A percentile compares a stretch with the other conserved stretches of the same genome.
These are phyloP conservation scores for Cutaneotrichosporon sp. DNA, from an alignment of 1,284 basidiomycete genomes.

Conservation along the genomic window DNA sequence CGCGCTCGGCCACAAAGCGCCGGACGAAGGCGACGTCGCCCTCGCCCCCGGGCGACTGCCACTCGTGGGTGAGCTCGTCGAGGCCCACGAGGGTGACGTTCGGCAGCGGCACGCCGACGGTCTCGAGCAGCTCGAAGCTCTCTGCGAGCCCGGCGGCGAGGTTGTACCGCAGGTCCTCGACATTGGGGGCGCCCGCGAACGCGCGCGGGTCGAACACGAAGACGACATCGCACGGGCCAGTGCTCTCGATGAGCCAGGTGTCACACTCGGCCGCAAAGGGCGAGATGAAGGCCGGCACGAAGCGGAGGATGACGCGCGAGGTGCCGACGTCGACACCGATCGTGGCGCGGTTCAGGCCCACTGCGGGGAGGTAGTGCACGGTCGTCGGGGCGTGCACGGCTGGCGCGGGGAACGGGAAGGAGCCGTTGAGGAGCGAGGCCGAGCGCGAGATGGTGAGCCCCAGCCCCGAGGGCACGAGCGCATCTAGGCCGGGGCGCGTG, in stretches of 20 bases:
- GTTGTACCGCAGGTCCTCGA: slow-evolving; percentile 3
- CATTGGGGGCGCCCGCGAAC: not conserved
- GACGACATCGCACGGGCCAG: slow-evolving; percentile 1
- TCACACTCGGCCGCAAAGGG: not conserved
- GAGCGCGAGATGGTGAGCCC: not conserved
- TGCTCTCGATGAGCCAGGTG: slow-evolving; percentile 1
- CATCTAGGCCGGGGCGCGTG: not conserved
- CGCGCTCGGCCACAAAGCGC: not conserved
- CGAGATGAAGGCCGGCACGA: not conserved
- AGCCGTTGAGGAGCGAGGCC: not conserved
- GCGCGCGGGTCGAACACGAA: slow-evolving; percentile 1
- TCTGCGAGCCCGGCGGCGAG: not conserved
- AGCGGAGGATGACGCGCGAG: not conserved
- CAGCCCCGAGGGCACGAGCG: not conserved
- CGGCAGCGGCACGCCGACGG: slow-evolving; percentile 1
- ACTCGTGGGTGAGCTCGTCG: not conserved
- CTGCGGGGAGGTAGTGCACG: not conserved
- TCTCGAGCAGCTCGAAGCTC: slow-evolving; percentile 6
- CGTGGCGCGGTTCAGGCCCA: not conserved
- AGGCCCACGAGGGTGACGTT: not conserved
- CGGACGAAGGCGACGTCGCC: slow-evolving; percentile 6
- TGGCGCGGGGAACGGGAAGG: not conserved
- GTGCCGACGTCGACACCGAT: slow-evolving; percentile 3
- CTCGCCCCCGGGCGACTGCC: not conserved
- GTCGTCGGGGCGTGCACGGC: not conserved